Evolutionary conservation across 768 basidiomycete genomes (phyloP), one percentile per base, ranked within the genome.

Genomic region (Artomyces pyxidatus): DNA sequence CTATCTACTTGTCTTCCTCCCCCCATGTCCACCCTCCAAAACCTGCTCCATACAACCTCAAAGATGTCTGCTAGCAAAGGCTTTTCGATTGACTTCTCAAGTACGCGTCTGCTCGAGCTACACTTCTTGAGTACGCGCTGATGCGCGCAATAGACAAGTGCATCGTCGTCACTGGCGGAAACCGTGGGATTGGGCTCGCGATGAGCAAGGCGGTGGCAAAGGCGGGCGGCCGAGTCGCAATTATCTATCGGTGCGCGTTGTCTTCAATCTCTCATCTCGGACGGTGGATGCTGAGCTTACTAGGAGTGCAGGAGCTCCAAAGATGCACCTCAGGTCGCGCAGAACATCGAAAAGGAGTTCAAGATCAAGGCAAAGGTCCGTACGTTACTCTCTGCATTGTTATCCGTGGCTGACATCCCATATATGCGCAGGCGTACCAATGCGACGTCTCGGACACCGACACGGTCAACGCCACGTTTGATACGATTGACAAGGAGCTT

Each of bases 121-220:
- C 14, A 16, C 3, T 37, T 19, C 8, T 3, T 5, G 22, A 22
- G 47, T 30, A 37, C 27, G 32, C 32, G 7, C 9, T 32, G 30
- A 16, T 8, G 30, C 32, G 2, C 32, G 12, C 32, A 35, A 8
- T 7, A 72, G 72, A 61, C 8, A 70, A 76, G 60, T 73, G 72
- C 41, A 63, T 76, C 47, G 71, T 83, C 27, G 71, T 84, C 40
- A 83, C 83, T 0, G 82, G 82, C 3, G 80, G 80, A 1, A 79
- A 76, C 55, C 67, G 75, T 37, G 81, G 82, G 9, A 81, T 84
- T 41, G 83, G 83, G 1, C 68, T 63, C 26, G 80, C 75, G 1
- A 76, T 72, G 47, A 73, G 74, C 22, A 63, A 67, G 30, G 78
- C 79, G 1, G 66, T 79, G 29, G 79, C 79, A 17, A 58, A 68